phyloP scores from a whole-genome alignment of 495 filamentous ascomycete species.

The Penicillium robsamsonii region DNA sequence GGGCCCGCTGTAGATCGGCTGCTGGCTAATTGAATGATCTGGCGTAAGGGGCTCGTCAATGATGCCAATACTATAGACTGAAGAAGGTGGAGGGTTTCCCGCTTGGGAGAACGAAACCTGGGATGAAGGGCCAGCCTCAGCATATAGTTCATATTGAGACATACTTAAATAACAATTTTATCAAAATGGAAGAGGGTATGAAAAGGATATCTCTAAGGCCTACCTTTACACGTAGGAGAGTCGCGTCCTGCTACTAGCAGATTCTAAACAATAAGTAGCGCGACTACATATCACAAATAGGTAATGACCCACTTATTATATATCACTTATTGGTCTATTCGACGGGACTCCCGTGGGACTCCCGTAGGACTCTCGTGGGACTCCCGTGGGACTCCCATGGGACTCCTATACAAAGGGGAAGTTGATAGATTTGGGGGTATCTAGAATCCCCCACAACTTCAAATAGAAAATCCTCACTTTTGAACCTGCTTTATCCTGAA shows the following conservation, averaged over 20 bases:
- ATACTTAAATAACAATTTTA: not conserved
- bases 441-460: not conserved
- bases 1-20: too few species aligned
- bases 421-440: not conserved
- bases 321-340: not conserved
- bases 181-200: not conserved
- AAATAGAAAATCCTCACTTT: not conserved
- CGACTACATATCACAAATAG: too few species aligned
- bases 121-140: not conserved
- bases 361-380: not conserved
- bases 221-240: too few species aligned
- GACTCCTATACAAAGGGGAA: not conserved
- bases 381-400: not conserved
- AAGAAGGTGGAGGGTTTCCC: not conserved
- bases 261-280: too few species aligned
- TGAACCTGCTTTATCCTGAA: not conserved
- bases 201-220: too few species aligned
- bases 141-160: not conserved
- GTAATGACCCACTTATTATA: too few species aligned
- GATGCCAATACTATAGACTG: not conserved
- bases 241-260: too few species aligned
- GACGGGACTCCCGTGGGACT: not conserved
- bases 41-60: not conserved
- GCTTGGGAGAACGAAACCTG: not conserved
- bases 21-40: too few species aligned